phyloP scores from a whole-genome alignment of 108 stramenopile species.

The Cyclotella baltica region DNA sequence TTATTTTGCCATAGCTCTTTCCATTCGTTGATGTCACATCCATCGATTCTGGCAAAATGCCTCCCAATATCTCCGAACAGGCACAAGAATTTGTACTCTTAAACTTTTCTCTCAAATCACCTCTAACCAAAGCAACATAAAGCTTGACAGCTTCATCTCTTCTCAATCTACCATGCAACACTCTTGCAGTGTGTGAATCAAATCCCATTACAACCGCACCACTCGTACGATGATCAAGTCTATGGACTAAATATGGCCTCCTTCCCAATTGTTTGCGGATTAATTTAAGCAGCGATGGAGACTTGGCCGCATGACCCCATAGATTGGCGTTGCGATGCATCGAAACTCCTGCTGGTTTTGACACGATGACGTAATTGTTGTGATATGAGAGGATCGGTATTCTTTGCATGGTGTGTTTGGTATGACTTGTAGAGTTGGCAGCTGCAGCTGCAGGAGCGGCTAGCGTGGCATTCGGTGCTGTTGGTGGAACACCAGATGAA shows the following conservation, averaged over 20 bases:
- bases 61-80: background rate
- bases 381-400: constrained; percentile 69
- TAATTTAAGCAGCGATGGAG: constrained; percentile 50
- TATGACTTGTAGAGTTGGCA: background rate
- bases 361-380: constrained; percentile 68
- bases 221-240: constrained; percentile 84
- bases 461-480: background rate
- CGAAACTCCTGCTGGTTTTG: constrained; percentile 72
- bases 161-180: constrained; percentile 50
- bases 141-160: constrained; percentile 58
- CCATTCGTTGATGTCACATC: background rate
- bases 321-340: constrained; percentile 48
- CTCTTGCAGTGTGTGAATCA: constrained; percentile 55
- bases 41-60: background rate
- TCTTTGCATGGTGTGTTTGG: constrained; percentile 18
- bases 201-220: constrained; percentile 74
- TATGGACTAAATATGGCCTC: constrained; percentile 74
- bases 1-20: constrained; percentile 34
- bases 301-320: constrained; percentile 29
- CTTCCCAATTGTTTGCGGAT: constrained; percentile 68
- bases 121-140: constrained; percentile 75
- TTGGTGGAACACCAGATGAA: background rate
- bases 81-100: background rate
- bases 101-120: constrained; percentile 56
- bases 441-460: background rate